Conservation (phyloP, 108 stramenopile species). For the Seminavis robusta region DNA sequence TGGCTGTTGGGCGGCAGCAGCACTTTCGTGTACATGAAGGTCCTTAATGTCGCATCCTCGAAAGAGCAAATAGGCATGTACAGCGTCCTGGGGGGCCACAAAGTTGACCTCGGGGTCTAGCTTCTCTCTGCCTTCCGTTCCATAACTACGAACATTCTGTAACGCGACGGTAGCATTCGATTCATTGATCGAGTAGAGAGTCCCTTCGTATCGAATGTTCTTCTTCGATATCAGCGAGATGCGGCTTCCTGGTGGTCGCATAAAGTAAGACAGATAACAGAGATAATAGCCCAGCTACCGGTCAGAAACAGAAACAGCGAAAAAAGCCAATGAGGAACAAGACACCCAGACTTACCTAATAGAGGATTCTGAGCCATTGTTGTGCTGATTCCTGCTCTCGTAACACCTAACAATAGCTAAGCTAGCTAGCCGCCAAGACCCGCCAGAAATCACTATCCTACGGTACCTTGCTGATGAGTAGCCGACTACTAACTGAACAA, state of each 20-base stretch:
- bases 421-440: too few species aligned
- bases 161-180: slow-evolving; percentile 90
- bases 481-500: too few species aligned
- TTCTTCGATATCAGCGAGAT: slow-evolving; percentile 95
- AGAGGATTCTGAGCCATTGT: too few species aligned
- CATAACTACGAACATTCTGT: slow-evolving; percentile 87
- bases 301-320: too few species aligned
- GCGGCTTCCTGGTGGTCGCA: slow-evolving; percentile 52
- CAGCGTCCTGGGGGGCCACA: slow-evolving; percentile 69
- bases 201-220: slow-evolving; percentile 95
- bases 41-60: slow-evolving; percentile 94
- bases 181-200: slow-evolving; percentile 90
- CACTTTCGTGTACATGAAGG: slow-evolving; percentile 90
- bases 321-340: too few species aligned
- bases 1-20: slow-evolving; percentile 2
- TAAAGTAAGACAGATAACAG: too few species aligned
- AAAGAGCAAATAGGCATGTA: slow-evolving; percentile 89
- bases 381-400: too few species aligned
- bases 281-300: too few species aligned
- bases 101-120: slow-evolving; percentile 54
- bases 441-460: too few species aligned
- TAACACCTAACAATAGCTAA: too few species aligned
- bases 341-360: too few species aligned
- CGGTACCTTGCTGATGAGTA: too few species aligned
- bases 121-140: slow-evolving; percentile 90